phyloP scores from a whole-genome alignment of 2,329 filamentous ascomycete species.

The Phyllosticta citrichinensis region DNA sequence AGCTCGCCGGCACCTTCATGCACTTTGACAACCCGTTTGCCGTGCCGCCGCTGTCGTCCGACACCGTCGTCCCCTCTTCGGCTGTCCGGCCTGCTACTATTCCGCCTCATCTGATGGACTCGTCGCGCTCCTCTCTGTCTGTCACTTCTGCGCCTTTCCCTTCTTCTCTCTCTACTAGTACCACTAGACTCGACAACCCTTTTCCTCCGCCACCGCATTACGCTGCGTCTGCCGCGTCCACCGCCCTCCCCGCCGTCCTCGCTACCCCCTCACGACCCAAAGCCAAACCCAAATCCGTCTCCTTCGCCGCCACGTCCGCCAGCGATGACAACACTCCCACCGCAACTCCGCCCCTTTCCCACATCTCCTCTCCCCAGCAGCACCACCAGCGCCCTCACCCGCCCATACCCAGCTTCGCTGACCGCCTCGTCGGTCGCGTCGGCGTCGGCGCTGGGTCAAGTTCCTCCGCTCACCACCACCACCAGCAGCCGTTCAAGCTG shows the following conservation, averaged over 20 bases:
- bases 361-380: not conserved
- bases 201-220: not conserved
- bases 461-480: not conserved
- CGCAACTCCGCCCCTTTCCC: no score
- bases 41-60: conserved; percentile 18
- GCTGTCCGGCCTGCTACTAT: conserved; percentile 20
- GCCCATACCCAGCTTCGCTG: no score
- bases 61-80: conserved; percentile 32
- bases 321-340: conserved; percentile 16
- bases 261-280: not conserved
- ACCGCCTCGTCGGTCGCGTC: no score
- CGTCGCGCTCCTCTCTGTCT: not conserved
- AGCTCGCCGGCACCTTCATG: conserved; percentile 19
- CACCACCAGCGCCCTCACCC: not conserved
- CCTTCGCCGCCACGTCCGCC: conserved; percentile 28
- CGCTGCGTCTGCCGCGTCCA: not conserved
- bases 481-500: not conserved
- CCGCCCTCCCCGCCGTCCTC: not conserved
- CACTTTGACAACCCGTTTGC: conserved; percentile 20
- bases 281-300: conserved; percentile 12
- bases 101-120: not conserved
- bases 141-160: not conserved
- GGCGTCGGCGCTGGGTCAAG: no score
- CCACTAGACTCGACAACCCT: no score
- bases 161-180: no score